Evolutionary conservation across 2,329 filamentous ascomycete species (phyloP).

Genomic region (Aureobasidium leucospermi): DNA sequence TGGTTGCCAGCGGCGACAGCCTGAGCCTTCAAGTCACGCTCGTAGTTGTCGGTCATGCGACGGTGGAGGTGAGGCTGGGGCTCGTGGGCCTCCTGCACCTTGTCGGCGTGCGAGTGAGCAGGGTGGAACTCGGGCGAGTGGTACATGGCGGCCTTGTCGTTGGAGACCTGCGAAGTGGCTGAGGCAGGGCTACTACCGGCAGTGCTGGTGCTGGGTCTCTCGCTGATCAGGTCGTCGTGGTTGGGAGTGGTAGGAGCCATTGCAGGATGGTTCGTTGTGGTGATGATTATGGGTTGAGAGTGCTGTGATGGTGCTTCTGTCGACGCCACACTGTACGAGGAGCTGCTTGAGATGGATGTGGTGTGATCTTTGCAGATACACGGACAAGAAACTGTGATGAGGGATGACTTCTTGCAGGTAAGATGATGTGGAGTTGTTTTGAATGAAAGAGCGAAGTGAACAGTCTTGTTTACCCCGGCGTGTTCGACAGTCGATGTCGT

Average conservation of each 20-base stretch:
- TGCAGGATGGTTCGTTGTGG: slow-evolving; percentile 7
- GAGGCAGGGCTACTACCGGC: slow-evolving; percentile 14
- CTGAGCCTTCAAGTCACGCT: slow-evolving; percentile 20
- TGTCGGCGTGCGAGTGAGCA: slow-evolving; percentile 1
- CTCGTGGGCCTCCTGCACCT: slow-evolving; percentile 5
- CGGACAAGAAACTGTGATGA: not conserved
- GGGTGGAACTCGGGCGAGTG: slow-evolving; percentile 9
- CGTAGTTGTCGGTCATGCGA: slow-evolving; percentile 24
- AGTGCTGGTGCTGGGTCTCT: slow-evolving; percentile 18
- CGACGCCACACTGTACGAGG: not conserved
- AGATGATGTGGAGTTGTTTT: not conserved
- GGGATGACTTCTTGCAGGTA: slow-evolving; percentile 5
- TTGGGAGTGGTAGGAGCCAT: slow-evolving; percentile 12
- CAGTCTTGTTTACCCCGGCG: not conserved
- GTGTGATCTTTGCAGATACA: slow-evolving; percentile 8
- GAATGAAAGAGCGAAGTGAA: not conserved
- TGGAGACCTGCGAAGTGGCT: slow-evolving; percentile 1
- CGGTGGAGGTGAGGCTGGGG: slow-evolving; percentile 16
- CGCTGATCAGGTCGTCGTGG: slow-evolving; percentile 16
- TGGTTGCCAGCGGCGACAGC: slow-evolving; percentile 7
- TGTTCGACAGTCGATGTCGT: not conserved
- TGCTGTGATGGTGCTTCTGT: not conserved
- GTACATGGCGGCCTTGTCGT: slow-evolving; percentile 3
- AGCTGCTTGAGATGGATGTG: slow-evolving; percentile 6
- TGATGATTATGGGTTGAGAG: not conserved